These are phyloP conservation scores for Entomortierella beljakovae DNA, from an alignment of 192 early-diverging fungal species.

Conservation along the genomic window DNA sequence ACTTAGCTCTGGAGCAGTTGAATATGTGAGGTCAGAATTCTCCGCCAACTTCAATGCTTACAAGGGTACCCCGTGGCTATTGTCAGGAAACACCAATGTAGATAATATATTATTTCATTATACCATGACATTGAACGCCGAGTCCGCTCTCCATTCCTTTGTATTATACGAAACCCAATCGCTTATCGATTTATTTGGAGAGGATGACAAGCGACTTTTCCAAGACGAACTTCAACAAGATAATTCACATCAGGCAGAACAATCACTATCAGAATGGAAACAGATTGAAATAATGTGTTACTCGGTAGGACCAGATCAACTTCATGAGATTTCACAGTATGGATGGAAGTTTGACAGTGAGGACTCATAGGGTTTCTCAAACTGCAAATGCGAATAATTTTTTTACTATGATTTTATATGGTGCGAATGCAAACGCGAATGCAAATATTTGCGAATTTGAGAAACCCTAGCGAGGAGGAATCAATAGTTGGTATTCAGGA, in stretches of 20 bases:
- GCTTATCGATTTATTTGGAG: constrained; percentile 1
- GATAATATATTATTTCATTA: not conserved
- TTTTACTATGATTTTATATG: too few species aligned
- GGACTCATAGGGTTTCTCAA: not conserved
- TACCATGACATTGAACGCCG: not conserved
- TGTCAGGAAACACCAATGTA: not conserved
- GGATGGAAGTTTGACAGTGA: not conserved
- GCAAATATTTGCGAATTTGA: too few species aligned
- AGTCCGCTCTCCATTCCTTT: constrained; percentile 1
- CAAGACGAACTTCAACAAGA: not conserved
- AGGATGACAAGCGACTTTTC: not conserved
- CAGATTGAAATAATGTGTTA: not conserved
- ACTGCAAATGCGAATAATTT: not conserved
- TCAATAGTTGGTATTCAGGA: too few species aligned
- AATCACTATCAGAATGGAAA: not conserved
- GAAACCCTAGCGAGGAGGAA: too few species aligned
- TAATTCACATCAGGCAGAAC: too few species aligned
- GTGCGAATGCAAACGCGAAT: too few species aligned
- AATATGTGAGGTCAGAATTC: not conserved
- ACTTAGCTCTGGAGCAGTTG: not conserved
- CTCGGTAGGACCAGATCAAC: not conserved
- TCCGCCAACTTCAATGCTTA: not conserved
- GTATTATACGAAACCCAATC: not conserved
- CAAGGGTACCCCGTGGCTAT: not conserved
- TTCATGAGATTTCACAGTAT: not conserved